phyloP scores from a whole-genome alignment of 2,329 filamentous ascomycete species.

The Geosmithia morbida region DNA sequence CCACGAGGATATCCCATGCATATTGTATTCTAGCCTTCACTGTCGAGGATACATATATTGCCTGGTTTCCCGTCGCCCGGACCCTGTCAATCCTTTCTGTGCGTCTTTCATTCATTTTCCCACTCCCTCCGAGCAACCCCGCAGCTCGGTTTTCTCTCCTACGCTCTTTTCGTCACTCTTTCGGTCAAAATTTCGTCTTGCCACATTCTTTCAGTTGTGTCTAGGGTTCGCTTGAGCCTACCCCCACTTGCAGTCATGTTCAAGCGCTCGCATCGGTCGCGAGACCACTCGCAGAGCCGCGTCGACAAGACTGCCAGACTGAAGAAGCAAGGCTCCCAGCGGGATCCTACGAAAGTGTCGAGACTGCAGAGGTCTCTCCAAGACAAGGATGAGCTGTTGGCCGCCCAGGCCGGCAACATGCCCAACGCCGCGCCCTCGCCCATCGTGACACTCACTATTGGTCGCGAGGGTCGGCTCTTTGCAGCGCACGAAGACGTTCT shows the following conservation, averaged over 20 bases:
- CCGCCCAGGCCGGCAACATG: constrained; percentile 1
- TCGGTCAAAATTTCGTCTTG: constrained; percentile 14
- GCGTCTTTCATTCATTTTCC: constrained; percentile 19
- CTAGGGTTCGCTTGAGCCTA: neutral
- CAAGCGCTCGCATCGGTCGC: constrained; percentile 77
- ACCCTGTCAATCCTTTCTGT: constrained; percentile 32
- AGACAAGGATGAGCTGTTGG: constrained; percentile 25
- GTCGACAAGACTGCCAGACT: constrained; percentile 79
- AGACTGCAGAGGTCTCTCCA: constrained; percentile 79
- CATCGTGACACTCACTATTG: constrained; percentile 78
- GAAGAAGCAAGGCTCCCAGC: constrained; percentile 43
- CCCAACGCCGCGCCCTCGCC: constrained; percentile 32
- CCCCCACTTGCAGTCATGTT: constrained; percentile 51
- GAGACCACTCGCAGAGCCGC: constrained; percentile 44
- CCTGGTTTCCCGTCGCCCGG: constrained; percentile 34
- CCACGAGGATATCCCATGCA: constrained; percentile 4
- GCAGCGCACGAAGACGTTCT: constrained; percentile 91
- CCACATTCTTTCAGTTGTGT: constrained; percentile 1
- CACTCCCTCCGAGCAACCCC: constrained; percentile 6
- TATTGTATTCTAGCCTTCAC: constrained; percentile 4
- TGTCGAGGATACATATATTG: constrained; percentile 3
- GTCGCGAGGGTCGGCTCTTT: constrained; percentile 75
- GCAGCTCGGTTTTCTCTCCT: constrained; percentile 11
- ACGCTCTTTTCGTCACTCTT: constrained; percentile 42
- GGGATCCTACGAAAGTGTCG: constrained; percentile 62